Evolutionary conservation across 768 basidiomycete genomes (phyloP), one percentile per base, ranked within the genome.

Genomic region (Saitozyma sp.): DNA sequence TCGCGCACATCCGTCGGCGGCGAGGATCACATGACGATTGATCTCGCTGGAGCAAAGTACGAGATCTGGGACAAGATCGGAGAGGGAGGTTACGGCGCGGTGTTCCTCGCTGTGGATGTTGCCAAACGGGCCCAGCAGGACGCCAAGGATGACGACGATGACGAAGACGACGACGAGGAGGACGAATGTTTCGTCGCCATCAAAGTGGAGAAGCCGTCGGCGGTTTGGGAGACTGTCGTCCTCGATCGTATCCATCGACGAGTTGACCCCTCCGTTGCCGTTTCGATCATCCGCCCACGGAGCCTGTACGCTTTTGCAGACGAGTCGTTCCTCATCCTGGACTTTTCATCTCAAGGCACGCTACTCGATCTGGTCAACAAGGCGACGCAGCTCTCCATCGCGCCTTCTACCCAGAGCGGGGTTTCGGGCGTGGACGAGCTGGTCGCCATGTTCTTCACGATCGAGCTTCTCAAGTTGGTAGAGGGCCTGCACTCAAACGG

Each of bases 31-130:
- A 50, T 19, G 14, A 39, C 48, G 8, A 75, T 98, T 48, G 81
- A 80, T 16, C 81, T 97, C n/a, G 83, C 83, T 50, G 87, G 84
- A 3, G 85, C 84, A 61, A 82, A 82, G 56, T 92, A 89, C 72
- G 84, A 84, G 57, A 86, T 97, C 5, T 81, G 83, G 3, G 89
- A 89, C 64, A 99, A 98, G 78, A 83, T 99, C 20, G 96, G 96
- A 16, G 96, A 99, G 80, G 96, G 96, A 6, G 92, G 94, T 0
- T 99, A 95, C 70, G 96, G 95, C 2, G 85, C 89, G 3, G 96
- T 99, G n/a, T 99, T 95, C 82, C 85, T 88, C 64, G 91, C 90
- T 4, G 84, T 84, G 59, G 78, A 80, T 58, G 52, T 75, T 11
- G 68, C 64, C 74, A 64, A 73, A 76, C 80, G 57, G 77, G 71